A percentile compares a stretch with the other conserved stretches of the same genome.
These are phyloP conservation scores for Polymyxa betae DNA, from an alignment of 208 protist genomes.

Conservation along the genomic window DNA sequence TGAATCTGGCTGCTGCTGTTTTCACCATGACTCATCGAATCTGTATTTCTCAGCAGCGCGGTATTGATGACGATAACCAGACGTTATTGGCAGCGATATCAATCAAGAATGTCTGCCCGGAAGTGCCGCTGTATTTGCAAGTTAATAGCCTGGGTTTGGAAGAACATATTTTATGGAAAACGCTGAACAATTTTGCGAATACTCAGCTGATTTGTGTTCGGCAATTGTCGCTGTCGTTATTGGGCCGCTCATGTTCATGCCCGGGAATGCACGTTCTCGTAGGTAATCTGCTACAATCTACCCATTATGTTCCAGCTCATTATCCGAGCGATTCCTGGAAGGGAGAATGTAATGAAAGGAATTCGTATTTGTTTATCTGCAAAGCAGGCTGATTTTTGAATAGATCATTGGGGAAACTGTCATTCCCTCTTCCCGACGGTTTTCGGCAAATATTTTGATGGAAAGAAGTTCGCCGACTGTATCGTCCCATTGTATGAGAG, in stretches of 20 bases:
- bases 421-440: conserved; percentile 11
- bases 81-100: conserved; percentile 38
- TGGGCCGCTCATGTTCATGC: neutral
- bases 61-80: neutral
- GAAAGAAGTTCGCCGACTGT: neutral
- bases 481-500: neutral
- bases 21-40: neutral
- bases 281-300: conserved; percentile 36
- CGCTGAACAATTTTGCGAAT: conserved; percentile 16
- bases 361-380: neutral
- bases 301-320: neutral
- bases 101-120: conserved; percentile 40
- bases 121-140: conserved; percentile 14
- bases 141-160: neutral
- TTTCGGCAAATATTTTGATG: conserved; percentile 14
- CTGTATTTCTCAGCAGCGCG: neutral
- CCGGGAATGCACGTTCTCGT: conserved; percentile 22
- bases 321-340: neutral
- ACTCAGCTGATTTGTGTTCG: neutral
- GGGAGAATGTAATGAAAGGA: conserved; percentile 6
- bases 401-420: conserved; percentile 16
- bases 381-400: neutral
- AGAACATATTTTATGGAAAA: conserved; percentile 15
- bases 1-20: neutral
- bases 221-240: conserved; percentile 1